Evolutionary conservation across 805 yeast genomes (phyloP).

Genomic region (Yarrowia phangngaensis): DNA sequence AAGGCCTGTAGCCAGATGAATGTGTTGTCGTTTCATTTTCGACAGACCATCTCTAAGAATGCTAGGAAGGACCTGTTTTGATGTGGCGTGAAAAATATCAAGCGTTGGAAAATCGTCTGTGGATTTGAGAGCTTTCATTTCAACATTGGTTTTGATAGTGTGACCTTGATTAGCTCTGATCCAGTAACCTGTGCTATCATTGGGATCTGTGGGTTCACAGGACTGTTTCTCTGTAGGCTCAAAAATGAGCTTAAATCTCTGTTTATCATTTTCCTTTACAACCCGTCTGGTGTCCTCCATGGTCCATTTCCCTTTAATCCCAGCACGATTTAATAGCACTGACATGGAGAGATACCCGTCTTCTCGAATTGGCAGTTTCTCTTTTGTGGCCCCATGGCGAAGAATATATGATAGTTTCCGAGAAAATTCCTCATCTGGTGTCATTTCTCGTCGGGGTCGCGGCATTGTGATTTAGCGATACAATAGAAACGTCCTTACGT

Average conservation of each 20-base stretch:
- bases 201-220: slow-evolving; percentile 28
- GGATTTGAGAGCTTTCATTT: slow-evolving; percentile 42
- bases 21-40: slow-evolving; percentile 73
- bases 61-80: slow-evolving; percentile 48
- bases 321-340: slow-evolving; percentile 53
- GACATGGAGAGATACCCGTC: slow-evolving; percentile 62
- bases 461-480: no score
- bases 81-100: slow-evolving; percentile 79
- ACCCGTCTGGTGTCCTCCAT: slow-evolving; percentile 55
- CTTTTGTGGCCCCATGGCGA: slow-evolving; percentile 80
- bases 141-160: slow-evolving; percentile 50
- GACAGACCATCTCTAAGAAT: slow-evolving; percentile 54
- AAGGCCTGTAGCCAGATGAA: slow-evolving; percentile 72
- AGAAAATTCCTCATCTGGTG: slow-evolving; percentile 50
- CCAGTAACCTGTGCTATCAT: slow-evolving; percentile 28
- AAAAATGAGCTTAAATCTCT: slow-evolving; percentile 54
- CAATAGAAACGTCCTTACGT: no score
- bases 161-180: slow-evolving; percentile 97
- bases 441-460: slow-evolving; percentile 26
- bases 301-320: slow-evolving; percentile 57
- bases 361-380: slow-evolving; percentile 57
- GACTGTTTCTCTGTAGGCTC: slow-evolving; percentile 17
- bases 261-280: slow-evolving; percentile 64
- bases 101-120: slow-evolving; percentile 47
- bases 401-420: slow-evolving; percentile 70